A percentile compares a stretch with the other conserved stretches of the same genome.
Evolutionary conservation across 2,329 filamentous ascomycete species (phyloP).

Genomic region (Ophiostoma montium): DNA sequence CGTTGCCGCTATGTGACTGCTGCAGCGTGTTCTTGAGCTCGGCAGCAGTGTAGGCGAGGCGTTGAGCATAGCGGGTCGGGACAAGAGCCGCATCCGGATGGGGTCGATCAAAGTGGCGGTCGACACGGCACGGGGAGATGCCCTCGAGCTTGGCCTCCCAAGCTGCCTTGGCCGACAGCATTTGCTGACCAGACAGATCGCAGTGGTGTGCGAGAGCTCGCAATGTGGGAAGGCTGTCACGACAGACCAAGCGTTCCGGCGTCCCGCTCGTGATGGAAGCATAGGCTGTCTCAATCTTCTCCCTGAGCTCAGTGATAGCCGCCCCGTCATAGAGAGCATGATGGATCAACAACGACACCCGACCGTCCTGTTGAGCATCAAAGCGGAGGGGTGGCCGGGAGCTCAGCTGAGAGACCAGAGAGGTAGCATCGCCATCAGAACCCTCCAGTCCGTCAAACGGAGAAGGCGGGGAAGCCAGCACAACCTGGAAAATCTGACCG

Average conservation of each 20-base stretch:
- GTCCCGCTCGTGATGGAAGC: background rate
- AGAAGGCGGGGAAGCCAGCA: slow-evolving; percentile 6
- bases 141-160: background rate
- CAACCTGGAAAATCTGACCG: slow-evolving; percentile 14
- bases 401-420: too few relatives aligned
- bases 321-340: slow-evolving; percentile 16
- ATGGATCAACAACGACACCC: background rate
- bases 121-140: slow-evolving; percentile 1
- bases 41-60: slow-evolving; percentile 2
- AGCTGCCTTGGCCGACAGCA: background rate
- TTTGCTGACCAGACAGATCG: background rate
- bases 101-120: too few relatives aligned
- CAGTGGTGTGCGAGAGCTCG: too few relatives aligned
- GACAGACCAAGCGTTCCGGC: background rate
- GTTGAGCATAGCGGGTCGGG: slow-evolving; percentile 1
- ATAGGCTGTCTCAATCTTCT: slow-evolving; percentile 11
- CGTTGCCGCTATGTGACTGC: slow-evolving; percentile 1
- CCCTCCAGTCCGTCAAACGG: background rate
- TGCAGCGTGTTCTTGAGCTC: slow-evolving; percentile 8
- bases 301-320: slow-evolving; percentile 10
- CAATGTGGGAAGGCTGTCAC: too few relatives aligned
- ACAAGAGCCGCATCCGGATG: too few relatives aligned
- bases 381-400: too few relatives aligned
- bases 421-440: too few relatives aligned
- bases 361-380: too few relatives aligned